These are phyloP conservation scores for Saccharomyces hybrid DNA, from an alignment of 1,139 yeast genomes.

Conservation along the genomic window DNA sequence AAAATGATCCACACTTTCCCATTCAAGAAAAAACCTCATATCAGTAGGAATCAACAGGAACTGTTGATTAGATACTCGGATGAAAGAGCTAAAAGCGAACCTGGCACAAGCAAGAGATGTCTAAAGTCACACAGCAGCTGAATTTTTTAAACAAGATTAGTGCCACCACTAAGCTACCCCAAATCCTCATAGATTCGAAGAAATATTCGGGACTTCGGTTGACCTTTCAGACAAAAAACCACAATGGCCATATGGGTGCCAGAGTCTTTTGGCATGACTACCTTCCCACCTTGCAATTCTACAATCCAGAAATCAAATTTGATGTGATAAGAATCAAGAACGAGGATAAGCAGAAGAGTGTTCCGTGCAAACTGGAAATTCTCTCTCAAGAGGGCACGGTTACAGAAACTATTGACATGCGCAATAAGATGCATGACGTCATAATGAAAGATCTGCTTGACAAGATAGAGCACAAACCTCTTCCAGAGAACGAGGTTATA, in stretches of 20 bases:
- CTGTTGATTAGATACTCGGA: neutral
- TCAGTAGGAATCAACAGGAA: neutral
- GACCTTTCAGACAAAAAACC: conserved; percentile 39
- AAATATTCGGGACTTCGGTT: conserved; percentile 31
- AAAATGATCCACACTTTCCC: neutral
- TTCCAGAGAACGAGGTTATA: conserved; percentile 23
- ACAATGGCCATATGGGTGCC: conserved; percentile 47
- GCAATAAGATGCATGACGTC: conserved; percentile 17
- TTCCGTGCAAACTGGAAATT: conserved; percentile 27
- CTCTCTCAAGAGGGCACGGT: conserved; percentile 25
- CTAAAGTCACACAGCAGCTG: conserved; percentile 24
- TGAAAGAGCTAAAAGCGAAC: neutral
- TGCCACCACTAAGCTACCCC: conserved; percentile 25
- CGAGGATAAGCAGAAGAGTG: conserved; percentile 26
- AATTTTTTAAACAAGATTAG: conserved; percentile 25
- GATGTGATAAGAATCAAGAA: conserved; percentile 51
- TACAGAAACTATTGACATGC: conserved; percentile 24
- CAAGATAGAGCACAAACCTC: conserved; percentile 19
- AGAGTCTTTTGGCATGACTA: conserved; percentile 62
- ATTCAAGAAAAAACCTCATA: neutral
- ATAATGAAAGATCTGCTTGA: conserved; percentile 26
- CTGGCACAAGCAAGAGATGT: conserved; percentile 10
- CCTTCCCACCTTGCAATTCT: conserved; percentile 72
- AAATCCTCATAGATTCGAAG: conserved; percentile 21
- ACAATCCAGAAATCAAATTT: conserved; percentile 64